Conservation (phyloP, 2,329 filamentous ascomycete genomes). For the Scytalidium lignicola region DNA sequence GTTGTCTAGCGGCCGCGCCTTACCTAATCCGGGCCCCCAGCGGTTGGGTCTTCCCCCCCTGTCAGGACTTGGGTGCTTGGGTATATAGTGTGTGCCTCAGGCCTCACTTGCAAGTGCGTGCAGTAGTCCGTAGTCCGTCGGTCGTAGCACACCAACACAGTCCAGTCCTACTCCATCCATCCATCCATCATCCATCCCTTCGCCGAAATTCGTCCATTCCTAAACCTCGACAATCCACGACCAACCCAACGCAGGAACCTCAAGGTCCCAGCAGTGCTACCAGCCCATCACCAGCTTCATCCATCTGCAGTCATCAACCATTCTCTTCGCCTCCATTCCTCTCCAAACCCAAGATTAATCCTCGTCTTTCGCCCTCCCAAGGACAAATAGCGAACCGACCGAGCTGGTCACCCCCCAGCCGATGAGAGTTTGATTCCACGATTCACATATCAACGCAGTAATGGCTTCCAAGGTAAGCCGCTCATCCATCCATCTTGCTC, state of each 20-base stretch:
- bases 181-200: too few species aligned
- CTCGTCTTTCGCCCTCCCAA: neutral
- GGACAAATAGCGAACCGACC: neutral
- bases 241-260: too few species aligned
- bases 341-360: too few species aligned
- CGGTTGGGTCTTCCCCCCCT: neutral
- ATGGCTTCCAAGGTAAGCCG: conserved; percentile 34
- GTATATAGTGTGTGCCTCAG: too few species aligned
- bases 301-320: too few species aligned
- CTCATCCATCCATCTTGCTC: too few species aligned
- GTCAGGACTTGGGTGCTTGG: neutral
- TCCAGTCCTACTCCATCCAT: neutral
- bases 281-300: too few species aligned
- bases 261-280: too few species aligned
- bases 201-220: too few species aligned
- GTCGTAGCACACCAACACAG: neutral
- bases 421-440: neutral
- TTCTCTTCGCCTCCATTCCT: too few species aligned
- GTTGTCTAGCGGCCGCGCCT: neutral
- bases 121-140: neutral
- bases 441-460: neutral
- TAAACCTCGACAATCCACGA: too few species aligned
- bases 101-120: neutral
- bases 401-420: neutral
- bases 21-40: neutral